Evolutionary conservation across 148 eudicot species (phyloP), one percentile per base, ranked within the genome.

Genomic region (Drosera capensis): DNA sequence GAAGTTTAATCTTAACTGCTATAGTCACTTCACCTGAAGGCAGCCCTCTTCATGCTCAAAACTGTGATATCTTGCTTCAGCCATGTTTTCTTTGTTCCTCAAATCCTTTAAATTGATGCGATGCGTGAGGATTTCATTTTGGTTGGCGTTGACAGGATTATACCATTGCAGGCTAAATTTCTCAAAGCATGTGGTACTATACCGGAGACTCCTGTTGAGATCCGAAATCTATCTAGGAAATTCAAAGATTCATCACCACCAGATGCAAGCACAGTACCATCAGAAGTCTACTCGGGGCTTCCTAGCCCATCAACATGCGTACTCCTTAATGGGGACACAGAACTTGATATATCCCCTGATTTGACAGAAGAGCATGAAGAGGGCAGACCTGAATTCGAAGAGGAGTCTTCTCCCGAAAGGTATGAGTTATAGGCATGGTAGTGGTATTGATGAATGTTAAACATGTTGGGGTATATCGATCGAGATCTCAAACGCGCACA

Each of bases 151-250:
- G n/a, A n/a, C n/a, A n/a, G n/a, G n/a, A n/a, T n/a, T n/a, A n/a
- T n/a, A n/a, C n/a, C n/a, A n/a, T n/a, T n/a, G n/a, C 71, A 84
- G 97, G 87, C 83, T 20, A 64, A 59, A 57, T 72, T 80, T 56
- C 92, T 79, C 21, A 76, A 86, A 71, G 84, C 81, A 44, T 75
- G 87, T 63, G 93, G 93, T 24, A 75, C 96, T 36, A 43, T 81
- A 58, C 79, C 62, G 12, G 67, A 66, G 40, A 79, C 87, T 50
- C 95, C 94, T 5, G 52, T 49, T 48, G 94, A 81, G 68, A 67
- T 84, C 43, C 78, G 79, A 23, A 72, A 68, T 44, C 51, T 52
- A 18, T 48, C 77, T 28, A 57, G 45, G 24, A 64, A 60, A 46
- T 34, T 63, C 31, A 70, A 51, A 22, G 51, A 43, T 43, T 37